These are phyloP conservation scores for Parathielavia appendiculata DNA, from an alignment of 495 filamentous ascomycete species.

Conservation along the genomic window DNA sequence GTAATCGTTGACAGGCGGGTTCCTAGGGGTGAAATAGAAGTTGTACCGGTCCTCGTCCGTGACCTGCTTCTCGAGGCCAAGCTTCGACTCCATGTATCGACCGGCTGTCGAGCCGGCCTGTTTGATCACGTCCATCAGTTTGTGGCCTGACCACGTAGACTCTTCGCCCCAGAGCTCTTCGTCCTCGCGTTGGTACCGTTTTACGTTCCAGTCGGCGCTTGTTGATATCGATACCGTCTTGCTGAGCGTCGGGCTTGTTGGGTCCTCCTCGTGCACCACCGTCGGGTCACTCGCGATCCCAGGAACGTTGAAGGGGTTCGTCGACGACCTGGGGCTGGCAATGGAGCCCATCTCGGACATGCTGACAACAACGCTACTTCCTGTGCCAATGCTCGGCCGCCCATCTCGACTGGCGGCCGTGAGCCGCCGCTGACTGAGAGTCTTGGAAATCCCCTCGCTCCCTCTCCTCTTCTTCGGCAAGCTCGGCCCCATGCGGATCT, in stretches of 20 bases:
- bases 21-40: slow-evolving; percentile 61
- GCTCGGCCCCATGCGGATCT: slow-evolving; percentile 73
- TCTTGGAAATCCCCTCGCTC: slow-evolving; percentile 39
- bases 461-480: slow-evolving; percentile 58
- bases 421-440: slow-evolving; percentile 45
- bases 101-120: slow-evolving; percentile 48
- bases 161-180: slow-evolving; percentile 72
- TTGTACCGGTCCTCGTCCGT: slow-evolving; percentile 42
- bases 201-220: slow-evolving; percentile 61
- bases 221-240: slow-evolving; percentile 30
- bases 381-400: slow-evolving; percentile 30
- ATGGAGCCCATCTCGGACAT: slow-evolving; percentile 25
- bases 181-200: slow-evolving; percentile 77
- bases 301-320: background rate
- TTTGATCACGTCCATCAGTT: slow-evolving; percentile 47
- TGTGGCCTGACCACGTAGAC: slow-evolving; percentile 37
- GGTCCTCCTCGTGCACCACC: slow-evolving; percentile 27
- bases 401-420: slow-evolving; percentile 41
- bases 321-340: slow-evolving; percentile 20
- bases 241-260: slow-evolving; percentile 27
- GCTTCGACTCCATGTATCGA: slow-evolving; percentile 42
- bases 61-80: slow-evolving; percentile 37
- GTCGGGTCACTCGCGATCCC: slow-evolving; percentile 29
- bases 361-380: slow-evolving; percentile 25
- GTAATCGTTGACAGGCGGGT: slow-evolving; percentile 78